A percentile compares a stretch with the other conserved stretches of the same genome.
These are phyloP conservation scores for Platismatia glauca DNA, from an alignment of 495 filamentous ascomycete species.

Conservation along the genomic window DNA sequence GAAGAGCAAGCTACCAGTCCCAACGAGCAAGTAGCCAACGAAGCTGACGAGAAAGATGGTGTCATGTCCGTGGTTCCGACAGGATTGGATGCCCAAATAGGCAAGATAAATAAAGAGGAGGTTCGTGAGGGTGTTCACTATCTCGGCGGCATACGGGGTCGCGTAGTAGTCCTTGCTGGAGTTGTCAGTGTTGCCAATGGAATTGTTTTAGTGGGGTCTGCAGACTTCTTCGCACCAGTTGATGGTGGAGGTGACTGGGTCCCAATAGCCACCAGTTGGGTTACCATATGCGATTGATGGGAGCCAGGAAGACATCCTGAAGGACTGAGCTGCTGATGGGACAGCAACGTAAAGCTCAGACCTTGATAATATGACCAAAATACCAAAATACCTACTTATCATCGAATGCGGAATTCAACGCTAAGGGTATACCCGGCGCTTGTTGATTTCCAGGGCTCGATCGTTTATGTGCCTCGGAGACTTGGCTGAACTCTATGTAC, in stretches of 20 bases:
- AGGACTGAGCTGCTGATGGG: neutral
- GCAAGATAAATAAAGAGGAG: slow-evolving; percentile 67
- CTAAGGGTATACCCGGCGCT: neutral
- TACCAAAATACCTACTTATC: neutral
- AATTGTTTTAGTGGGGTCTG: neutral
- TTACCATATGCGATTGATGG: slow-evolving; percentile 60
- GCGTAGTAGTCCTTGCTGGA: slow-evolving; percentile 49
- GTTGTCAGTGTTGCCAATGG: neutral
- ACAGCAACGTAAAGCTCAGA: neutral
- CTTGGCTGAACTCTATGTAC: neutral
- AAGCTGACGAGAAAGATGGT: slow-evolving; percentile 63
- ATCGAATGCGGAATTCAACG: neutral
- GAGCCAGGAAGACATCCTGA: slow-evolving; percentile 27
- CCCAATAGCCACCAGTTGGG: slow-evolving; percentile 65
- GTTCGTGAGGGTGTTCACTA: slow-evolving; percentile 72
- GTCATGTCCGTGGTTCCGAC: slow-evolving; percentile 60
- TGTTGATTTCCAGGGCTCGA: neutral
- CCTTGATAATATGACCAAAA: neutral
- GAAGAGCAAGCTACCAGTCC: slow-evolving; percentile 71
- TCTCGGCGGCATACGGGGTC: slow-evolving; percentile 51
- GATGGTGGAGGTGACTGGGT: slow-evolving; percentile 75
- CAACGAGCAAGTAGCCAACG: slow-evolving; percentile 69
- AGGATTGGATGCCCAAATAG: slow-evolving; percentile 61
- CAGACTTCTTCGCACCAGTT: slow-evolving; percentile 90
- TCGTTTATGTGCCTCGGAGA: neutral